Conservation (phyloP, 2,329 filamentous ascomycete species). For the Talaromyces sp. region DNA sequence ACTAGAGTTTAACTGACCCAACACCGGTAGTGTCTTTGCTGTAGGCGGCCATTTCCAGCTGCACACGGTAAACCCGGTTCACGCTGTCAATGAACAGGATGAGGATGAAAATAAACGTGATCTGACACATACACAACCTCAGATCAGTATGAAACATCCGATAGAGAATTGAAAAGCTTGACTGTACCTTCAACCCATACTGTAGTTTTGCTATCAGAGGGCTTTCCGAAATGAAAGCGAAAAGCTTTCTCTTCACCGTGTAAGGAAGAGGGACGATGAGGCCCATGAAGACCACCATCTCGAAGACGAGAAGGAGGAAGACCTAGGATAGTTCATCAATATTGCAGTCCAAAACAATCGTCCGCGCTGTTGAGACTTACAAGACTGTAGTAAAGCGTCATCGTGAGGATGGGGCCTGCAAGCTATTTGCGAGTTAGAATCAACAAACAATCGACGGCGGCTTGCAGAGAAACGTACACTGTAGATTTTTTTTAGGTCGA, state of each 20-base stretch:
- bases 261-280: constrained; percentile 77
- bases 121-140: constrained; percentile 42
- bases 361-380: constrained; percentile 39
- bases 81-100: constrained; percentile 98
- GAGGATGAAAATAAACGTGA: constrained; percentile 97
- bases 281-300: constrained; percentile 46
- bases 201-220: constrained; percentile 82
- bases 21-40: constrained; percentile 52
- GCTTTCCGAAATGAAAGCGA: constrained; percentile 93
- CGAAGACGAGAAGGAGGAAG: constrained; percentile 43
- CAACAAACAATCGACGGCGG: not conserved
- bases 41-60: constrained; percentile 74
- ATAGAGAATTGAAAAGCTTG: not conserved
- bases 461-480: not conserved
- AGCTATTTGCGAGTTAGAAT: constrained; percentile 3
- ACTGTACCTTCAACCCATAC: constrained; percentile 81
- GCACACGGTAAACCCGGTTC: constrained; percentile 91
- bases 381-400: constrained; percentile 66
- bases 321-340: constrained; percentile 28
- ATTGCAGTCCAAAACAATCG: constrained; percentile 5
- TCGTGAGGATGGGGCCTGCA: constrained; percentile 35
- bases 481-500: not conserved
- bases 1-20: constrained; percentile 39
- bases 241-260: constrained; percentile 75
- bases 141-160: not conserved